Conservation (phyloP, 1,284 basidiomycete species). For the Boletus sp. region DNA sequence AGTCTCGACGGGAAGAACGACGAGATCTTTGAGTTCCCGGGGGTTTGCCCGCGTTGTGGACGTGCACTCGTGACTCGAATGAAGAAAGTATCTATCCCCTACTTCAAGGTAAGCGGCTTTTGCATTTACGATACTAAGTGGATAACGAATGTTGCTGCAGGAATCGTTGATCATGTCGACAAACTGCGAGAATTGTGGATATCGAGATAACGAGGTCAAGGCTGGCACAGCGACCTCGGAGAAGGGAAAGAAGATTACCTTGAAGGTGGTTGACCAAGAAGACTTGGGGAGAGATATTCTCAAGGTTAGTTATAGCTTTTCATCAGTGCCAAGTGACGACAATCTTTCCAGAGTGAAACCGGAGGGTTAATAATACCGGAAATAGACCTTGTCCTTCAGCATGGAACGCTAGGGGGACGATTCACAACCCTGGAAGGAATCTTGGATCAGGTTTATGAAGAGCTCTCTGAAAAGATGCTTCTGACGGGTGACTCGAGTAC, state of each 20-base stretch:
- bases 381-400: slow-evolving; percentile 88
- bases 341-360: slow-evolving; percentile 71
- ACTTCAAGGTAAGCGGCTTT: slow-evolving; percentile 76
- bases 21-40: slow-evolving; percentile 89
- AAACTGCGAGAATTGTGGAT: slow-evolving; percentile 92
- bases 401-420: slow-evolving; percentile 95
- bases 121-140: not conserved
- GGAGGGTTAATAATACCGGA: slow-evolving; percentile 91
- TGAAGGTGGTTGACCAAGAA: slow-evolving; percentile 91
- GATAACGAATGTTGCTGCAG: slow-evolving; percentile 27
- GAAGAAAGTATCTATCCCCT: slow-evolving; percentile 96
- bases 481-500: slow-evolving; percentile 65
- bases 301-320: slow-evolving; percentile 52
- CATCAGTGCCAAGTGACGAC: not conserved
- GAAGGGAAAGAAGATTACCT: slow-evolving; percentile 81
- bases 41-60: slow-evolving; percentile 86
- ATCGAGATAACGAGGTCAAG: slow-evolving; percentile 97
- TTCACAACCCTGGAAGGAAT: slow-evolving; percentile 98
- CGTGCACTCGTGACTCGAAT: slow-evolving; percentile 83
- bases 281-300: slow-evolving; percentile 93
- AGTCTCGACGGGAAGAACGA: slow-evolving; percentile 50
- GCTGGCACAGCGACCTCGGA: slow-evolving; percentile 86
- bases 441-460: slow-evolving; percentile 92
- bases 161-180: slow-evolving; percentile 99
- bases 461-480: slow-evolving; percentile 90